phyloP scores from a whole-genome alignment of 2,329 filamentous ascomycete genomes.

The Fonsecaea pugnacius region DNA sequence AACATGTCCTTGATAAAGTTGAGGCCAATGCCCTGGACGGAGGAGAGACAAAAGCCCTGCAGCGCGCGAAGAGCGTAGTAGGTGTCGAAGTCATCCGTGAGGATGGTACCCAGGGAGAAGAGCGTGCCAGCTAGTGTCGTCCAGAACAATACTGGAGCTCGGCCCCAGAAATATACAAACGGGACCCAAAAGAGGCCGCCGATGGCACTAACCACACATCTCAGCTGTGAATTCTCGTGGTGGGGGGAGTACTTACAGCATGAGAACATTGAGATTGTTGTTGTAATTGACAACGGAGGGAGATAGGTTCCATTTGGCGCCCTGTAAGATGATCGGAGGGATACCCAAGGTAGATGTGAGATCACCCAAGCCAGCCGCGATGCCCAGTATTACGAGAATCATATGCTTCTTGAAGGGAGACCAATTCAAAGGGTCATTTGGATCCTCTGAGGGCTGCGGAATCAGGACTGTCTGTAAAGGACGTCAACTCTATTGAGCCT shows the following conservation, averaged over 20 bases:
- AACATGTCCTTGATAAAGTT: conserved; percentile 51
- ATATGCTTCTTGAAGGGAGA: conserved; percentile 39
- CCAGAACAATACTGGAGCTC: conserved; percentile 48
- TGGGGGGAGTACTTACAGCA: conserved; percentile 36
- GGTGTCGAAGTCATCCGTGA: conserved; percentile 42
- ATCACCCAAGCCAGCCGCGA: conserved; percentile 46
- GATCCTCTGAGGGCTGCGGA: conserved; percentile 56
- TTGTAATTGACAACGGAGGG: conserved; percentile 45
- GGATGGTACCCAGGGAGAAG: conserved; percentile 45
- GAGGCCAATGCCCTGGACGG: conserved; percentile 46
- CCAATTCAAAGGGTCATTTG: conserved; percentile 61
- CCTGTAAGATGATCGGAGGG: conserved; percentile 46
- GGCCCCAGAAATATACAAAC: conserved; percentile 48
- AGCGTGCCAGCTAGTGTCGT: conserved; percentile 42
- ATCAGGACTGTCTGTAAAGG: conserved; percentile 52
- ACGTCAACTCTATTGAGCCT: neutral
- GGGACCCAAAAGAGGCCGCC: conserved; percentile 47
- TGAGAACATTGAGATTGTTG: conserved; percentile 48
- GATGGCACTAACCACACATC: conserved; percentile 37
- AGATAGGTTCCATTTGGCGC: conserved; percentile 44
- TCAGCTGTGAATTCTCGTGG: neutral
- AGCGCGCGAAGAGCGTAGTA: conserved; percentile 50
- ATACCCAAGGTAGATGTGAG: conserved; percentile 46
- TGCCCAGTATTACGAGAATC: conserved; percentile 45
- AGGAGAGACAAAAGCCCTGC: conserved; percentile 49